phyloP scores from a whole-genome alignment of 495 filamentous ascomycete genomes.

The Viridothelium virens region DNA sequence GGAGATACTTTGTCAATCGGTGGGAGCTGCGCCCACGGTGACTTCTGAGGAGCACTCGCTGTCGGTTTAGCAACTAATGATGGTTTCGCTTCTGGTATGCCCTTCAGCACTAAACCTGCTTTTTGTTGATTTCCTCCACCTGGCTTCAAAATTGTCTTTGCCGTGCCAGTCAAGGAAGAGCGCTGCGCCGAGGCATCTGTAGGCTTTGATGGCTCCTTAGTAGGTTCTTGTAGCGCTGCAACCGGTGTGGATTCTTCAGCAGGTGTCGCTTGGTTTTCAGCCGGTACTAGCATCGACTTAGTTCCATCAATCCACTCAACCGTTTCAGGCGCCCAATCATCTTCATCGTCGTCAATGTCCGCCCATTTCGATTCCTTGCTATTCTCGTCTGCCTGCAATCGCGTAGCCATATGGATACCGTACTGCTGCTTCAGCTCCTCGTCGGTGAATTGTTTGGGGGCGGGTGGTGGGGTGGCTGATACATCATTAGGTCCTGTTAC shows the following conservation, averaged over 20 bases:
- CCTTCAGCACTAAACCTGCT: slow-evolving; percentile 49
- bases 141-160: slow-evolving; percentile 39
- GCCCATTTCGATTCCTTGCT: slow-evolving; percentile 91
- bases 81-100: slow-evolving; percentile 60
- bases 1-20: slow-evolving; percentile 76
- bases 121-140: slow-evolving; percentile 26
- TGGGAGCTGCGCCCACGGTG: slow-evolving; percentile 82
- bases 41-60: slow-evolving; percentile 67
- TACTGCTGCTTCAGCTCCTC: slow-evolving; percentile 93
- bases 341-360: slow-evolving; percentile 97
- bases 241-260: slow-evolving; percentile 23
- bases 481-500: slow-evolving; percentile 16
- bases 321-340: slow-evolving; percentile 93
- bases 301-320: slow-evolving; percentile 98
- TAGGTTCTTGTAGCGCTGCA: slow-evolving; percentile 15
- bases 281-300: slow-evolving; percentile 70
- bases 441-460: slow-evolving; percentile 89
- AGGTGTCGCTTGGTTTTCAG: slow-evolving; percentile 42
- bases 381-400: slow-evolving; percentile 73
- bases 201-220: slow-evolving; percentile 6
- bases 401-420: slow-evolving; percentile 90
- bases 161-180: slow-evolving; percentile 24
- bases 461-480: slow-evolving; percentile 65
- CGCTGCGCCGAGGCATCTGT: slow-evolving; percentile 21
- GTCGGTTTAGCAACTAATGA: slow-evolving; percentile 74